These are phyloP conservation scores for Dichomitus squalens DNA, from an alignment of 1,284 basidiomycete species.

Conservation along the genomic window DNA sequence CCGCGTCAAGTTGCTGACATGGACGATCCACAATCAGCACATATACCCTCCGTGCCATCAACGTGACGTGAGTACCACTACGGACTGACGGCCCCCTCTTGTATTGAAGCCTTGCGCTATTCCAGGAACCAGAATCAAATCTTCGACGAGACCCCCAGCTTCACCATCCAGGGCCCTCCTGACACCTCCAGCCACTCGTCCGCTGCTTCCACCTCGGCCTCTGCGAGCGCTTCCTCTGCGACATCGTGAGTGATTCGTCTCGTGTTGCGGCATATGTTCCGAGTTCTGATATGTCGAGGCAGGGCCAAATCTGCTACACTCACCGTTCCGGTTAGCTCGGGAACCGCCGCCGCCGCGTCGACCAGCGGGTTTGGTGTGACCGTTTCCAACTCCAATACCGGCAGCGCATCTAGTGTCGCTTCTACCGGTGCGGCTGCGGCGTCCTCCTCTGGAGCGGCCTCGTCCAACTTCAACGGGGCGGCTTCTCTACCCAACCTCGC, in stretches of 20 bases:
- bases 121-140: constrained; percentile 51
- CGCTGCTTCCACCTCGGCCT: constrained; percentile 15
- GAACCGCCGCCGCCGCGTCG: too few species aligned
- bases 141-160: constrained; percentile 43
- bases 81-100: too few species aligned
- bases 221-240: constrained; percentile 8
- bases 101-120: neutral
- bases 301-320: constrained; percentile 4
- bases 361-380: constrained; percentile 25
- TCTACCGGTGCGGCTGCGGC: constrained; percentile 8
- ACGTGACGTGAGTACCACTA: constrained; percentile 38
- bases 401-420: constrained; percentile 3
- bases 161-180: constrained; percentile 42
- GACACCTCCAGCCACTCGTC: constrained; percentile 22
- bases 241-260: neutral
- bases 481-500: constrained; percentile 20
- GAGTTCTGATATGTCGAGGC: neutral
- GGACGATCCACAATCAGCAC: constrained; percentile 23
- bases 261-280: too few species aligned
- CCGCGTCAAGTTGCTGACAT: neutral
- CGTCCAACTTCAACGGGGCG: constrained; percentile 28
- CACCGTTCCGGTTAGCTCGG: constrained; percentile 4
- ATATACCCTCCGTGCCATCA: constrained; percentile 57
- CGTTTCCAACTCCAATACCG: constrained; percentile 7
- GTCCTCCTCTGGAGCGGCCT: constrained; percentile 6